Base-by-base conservation (phyloP, 129 eudicot species). In the Flaveria sonorensis region DNA sequence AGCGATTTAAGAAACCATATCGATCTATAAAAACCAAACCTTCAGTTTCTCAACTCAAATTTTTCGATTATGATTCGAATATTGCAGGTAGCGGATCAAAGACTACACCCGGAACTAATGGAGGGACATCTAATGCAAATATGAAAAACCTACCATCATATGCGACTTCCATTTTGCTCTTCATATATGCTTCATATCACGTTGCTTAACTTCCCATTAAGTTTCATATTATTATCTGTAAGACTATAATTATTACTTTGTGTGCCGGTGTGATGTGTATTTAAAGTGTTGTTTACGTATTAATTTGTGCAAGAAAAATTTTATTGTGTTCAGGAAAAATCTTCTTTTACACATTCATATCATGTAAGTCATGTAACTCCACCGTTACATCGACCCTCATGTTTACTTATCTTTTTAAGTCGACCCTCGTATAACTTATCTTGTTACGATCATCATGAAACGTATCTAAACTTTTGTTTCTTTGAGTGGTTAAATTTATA, bases 41-140 rank as follows among this genome's bases (percentile, higher is more conserved):
- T 30, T 30, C 36, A 30, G 36, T 30, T 30, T 30, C 36, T 30
- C 36, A 30, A 0, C 36, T 30, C 0, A 30, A 6, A 3, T 36
- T 36, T 36, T 36, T 1, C 0, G n/a, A 3, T 3, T 3, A 48
- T 48, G 5, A 48, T 11, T 12, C 5, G 53, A 48, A 11, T 67
- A 48, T 75, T 74, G 36, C 43, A 81, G 84, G 62, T 10, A 16
- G 56, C 3, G 80, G 80, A 3, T 74, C 80, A 39, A 81, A 74
- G 80, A 57, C 56, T 2, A 81, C 80, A 15, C 84, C 84, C 0
- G 80, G 76, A 67, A 81, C 80, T 45, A 70, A 47, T 59, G 69
- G 10, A 10, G 76, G 50, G 18, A 19, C 76, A 53, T 73, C 63
- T 10, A 57, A 26, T 18, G 70, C 59, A 4, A 61, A 74, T 16